Percentiles rank a stretch among this genome's conserved stretches.
phyloP scores from a whole-genome alignment of 768 basidiomycete species.

The Leccinum truebloodii region DNA sequence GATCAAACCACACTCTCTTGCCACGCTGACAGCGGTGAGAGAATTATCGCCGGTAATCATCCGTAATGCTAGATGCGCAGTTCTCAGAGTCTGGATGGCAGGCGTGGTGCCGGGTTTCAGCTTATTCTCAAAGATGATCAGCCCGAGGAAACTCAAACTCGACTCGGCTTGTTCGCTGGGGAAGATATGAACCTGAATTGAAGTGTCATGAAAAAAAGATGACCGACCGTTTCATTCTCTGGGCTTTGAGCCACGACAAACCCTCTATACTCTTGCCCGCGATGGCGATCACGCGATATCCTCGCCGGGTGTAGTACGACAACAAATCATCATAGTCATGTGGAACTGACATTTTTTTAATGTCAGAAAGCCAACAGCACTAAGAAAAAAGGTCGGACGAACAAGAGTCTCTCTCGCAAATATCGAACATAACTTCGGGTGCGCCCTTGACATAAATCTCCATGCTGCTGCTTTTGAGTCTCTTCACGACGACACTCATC shows the following conservation, averaged over 20 bases:
- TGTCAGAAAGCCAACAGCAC: constrained; percentile 13
- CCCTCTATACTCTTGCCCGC: constrained; percentile 95
- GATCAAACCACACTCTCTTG: constrained; percentile 88
- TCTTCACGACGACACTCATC: constrained; percentile 98
- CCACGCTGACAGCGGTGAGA: constrained; percentile 95
- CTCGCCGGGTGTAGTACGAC: constrained; percentile 94
- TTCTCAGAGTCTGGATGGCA: constrained; percentile 84
- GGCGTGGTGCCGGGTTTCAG: constrained; percentile 90
- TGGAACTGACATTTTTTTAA: constrained; percentile 60
- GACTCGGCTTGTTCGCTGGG: constrained; percentile 92
- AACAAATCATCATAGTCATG: constrained; percentile 95
- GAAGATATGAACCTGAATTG: constrained; percentile 7
- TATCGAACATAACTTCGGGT: constrained; percentile 95
- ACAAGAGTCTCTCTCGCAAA: constrained; percentile 94
- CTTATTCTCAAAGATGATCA: constrained; percentile 98
- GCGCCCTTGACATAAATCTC: constrained; percentile 99
- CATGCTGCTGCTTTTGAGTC: constrained; percentile 92
- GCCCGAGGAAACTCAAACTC: constrained; percentile 84
- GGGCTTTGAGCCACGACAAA: constrained; percentile 95
- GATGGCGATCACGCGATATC: constrained; percentile 97
- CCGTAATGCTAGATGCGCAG: constrained; percentile 88
- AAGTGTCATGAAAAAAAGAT: background rate
- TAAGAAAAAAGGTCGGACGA: constrained; percentile 34
- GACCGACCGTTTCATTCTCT: constrained; percentile 87
- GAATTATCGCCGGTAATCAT: constrained; percentile 99